Conservation (phyloP, 1,284 basidiomycete genomes). For the Microbotryomycetes sp. region DNA sequence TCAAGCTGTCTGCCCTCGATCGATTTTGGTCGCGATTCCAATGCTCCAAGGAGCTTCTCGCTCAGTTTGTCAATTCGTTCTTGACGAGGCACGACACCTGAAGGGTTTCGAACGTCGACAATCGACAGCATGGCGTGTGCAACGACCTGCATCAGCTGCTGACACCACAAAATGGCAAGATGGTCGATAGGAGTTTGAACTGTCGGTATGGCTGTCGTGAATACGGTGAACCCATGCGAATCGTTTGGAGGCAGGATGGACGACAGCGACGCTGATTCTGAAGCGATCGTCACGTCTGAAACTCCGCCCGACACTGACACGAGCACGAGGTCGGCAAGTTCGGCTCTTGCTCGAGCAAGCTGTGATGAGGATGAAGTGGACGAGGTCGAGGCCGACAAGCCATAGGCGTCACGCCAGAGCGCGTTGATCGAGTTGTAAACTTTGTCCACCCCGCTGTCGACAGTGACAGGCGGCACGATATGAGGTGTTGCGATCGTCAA, state of each 20-base stretch:
- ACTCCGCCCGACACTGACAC: slow-evolving; percentile 87
- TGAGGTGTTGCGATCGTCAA: slow-evolving; percentile 96
- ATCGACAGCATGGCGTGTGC: slow-evolving; percentile 72
- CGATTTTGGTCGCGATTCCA: slow-evolving; percentile 1
- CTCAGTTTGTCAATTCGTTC: slow-evolving; percentile 11
- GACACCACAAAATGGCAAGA: slow-evolving; percentile 96
- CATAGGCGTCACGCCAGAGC: slow-evolving; percentile 35
- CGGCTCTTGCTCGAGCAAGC: neutral
- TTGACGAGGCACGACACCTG: slow-evolving; percentile 8
- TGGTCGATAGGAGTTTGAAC: slow-evolving; percentile 95
- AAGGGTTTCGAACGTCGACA: slow-evolving; percentile 40
- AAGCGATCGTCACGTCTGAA: slow-evolving; percentile 85
- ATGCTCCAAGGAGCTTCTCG: slow-evolving; percentile 13
- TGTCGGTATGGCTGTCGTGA: slow-evolving; percentile 78
- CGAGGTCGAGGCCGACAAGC: slow-evolving; percentile 40
- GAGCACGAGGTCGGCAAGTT: slow-evolving; percentile 50
- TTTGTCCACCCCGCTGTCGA: slow-evolving; percentile 69
- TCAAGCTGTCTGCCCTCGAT: neutral
- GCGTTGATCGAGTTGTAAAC: slow-evolving; percentile 55
- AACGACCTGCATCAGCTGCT: slow-evolving; percentile 85
- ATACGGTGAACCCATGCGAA: slow-evolving; percentile 55
- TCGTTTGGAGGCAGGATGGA: slow-evolving; percentile 31
- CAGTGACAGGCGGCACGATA: slow-evolving; percentile 74
- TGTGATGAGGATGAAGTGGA: neutral
- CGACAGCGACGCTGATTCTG: slow-evolving; percentile 76